Evolutionary conservation across 352 stramenopile species (phyloP), one percentile per base, ranked within the genome.

Genomic region (Elongisporangium anandrum): DNA sequence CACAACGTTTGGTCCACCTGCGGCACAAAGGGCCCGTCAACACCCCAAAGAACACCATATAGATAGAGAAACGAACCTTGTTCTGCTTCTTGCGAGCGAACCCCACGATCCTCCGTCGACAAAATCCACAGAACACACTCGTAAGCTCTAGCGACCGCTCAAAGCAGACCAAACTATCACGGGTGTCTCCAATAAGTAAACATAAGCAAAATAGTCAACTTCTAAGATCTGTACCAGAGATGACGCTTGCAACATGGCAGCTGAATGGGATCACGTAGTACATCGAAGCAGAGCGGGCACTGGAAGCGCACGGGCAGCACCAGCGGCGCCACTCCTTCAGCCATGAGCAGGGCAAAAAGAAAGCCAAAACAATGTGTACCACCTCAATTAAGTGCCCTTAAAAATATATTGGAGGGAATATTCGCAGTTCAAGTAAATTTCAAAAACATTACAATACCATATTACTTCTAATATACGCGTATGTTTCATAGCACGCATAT

Each of bases 71-170:
- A 15, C 47, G 21, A 22, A 73, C 76, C 45, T 87, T 85, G 57
- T 90, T 77, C 24, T 81, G 77, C 61, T 91, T 90, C 57, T 80
- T 89, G 24, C 84, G 75, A 10, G 81, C 81, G 59, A 91, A 85
- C 9, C 84, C 81, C 21, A 93, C 79, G 45, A 93, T 76, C 24
- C 84, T 81, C 51, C 85, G 84, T 29, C 84, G 70, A 59, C 84
- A 93, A 65, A 93, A 93, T 41, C 81, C 81, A 63, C 84, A 93
- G 66, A 88, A 89, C 52, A 81, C 77, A 38, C 77, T 89, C 15
- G 84, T 93, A 52, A 93, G 67, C 61, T 87, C 79, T 47, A 93
- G 60, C 20, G 73, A 73, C 41, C 81, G 81, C 60, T 91, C 78
- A 58, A 93, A 91, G 55, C 84, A 93, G 56, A 77, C 78, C 51